Base-by-base conservation (phyloP, 106 monocot species). In the Dendrobium nobile region DNA sequence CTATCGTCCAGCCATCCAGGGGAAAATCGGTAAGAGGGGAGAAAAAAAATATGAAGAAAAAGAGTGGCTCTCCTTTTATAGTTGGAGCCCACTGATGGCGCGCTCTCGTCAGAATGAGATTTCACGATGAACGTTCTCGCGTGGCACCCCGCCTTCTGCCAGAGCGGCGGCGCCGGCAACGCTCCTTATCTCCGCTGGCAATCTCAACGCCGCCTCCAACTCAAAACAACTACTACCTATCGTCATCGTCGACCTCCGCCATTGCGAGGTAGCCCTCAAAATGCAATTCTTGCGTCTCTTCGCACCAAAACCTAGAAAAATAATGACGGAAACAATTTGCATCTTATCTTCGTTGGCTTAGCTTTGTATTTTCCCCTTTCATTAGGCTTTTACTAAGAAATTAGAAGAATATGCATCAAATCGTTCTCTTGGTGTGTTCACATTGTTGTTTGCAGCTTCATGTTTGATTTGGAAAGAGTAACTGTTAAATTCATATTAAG, bases 21-120 rank as follows among this genome's bases (percentile, higher is more conserved):
- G 37, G 9, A 19, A 70, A 33, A 70, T 40, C 72, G 72, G 0
- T 6, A 1, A 9, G 9, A 9, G 9, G 45, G 8, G 45, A 45
- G 9, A 45, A 45, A 9, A 44, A 45, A 45, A 37, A 37, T 37
- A 28, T 28, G 28, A 9, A 28, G 2, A 16, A 73, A 73, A 41
- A 41, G 73, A 40, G 73, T 73, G 73, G 73, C 74, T 74, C 41
- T 41, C 42, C 43, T 43, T 74, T 42, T 41, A 43, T 74, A 74
- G 44, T 31, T 16, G 74, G 74, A 44, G 16, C 17, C 74, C 42
- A 43, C 74, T 44, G 41, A 74, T 44, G n/a, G 28, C 74, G 74
- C 74, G 6, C 18, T 41, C 41, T 44, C 7, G 42, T 16, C 44
- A 74, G 41, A 41, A 75, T 75, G 74, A 31, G 74, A 43, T 41